A percentile compares a stretch with the other conserved stretches of the same genome.
These are phyloP conservation scores for Closterium sp. DNA, from an alignment of 139 green algal genomes.

Conservation along the genomic window DNA sequence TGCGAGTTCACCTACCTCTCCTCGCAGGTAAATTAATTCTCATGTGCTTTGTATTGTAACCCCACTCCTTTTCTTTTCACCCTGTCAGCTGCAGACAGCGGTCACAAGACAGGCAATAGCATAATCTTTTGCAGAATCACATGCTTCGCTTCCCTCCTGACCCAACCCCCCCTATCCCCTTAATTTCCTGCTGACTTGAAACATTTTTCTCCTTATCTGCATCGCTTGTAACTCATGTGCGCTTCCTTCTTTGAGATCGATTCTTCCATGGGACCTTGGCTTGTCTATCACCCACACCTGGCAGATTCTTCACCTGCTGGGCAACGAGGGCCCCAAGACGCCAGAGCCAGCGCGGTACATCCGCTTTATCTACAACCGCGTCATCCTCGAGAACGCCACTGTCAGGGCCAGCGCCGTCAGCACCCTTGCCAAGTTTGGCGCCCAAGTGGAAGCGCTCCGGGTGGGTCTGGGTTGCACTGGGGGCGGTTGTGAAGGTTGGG, in stretches of 20 bases:
- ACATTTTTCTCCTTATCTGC: too few relatives aligned
- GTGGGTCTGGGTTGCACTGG: not conserved
- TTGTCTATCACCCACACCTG: not conserved
- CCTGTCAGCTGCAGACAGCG: too few relatives aligned
- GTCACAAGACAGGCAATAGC: too few relatives aligned
- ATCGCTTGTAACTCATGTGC: too few relatives aligned
- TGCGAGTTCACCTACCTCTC: conserved; percentile 98
- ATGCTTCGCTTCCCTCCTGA: too few relatives aligned
- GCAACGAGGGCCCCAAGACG: conserved; percentile 74
- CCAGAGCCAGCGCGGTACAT: conserved; percentile 65
- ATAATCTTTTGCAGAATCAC: too few relatives aligned
- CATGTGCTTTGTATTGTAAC: not conserved
- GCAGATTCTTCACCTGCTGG: conserved; percentile 94
- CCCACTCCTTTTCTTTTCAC: too few relatives aligned
- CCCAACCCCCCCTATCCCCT: too few relatives aligned
- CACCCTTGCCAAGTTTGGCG: conserved; percentile 87
- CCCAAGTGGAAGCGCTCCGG: conserved; percentile 47
- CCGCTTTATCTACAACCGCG: conserved; percentile 98
- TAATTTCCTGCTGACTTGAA: too few relatives aligned
- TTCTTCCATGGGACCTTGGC: not conserved
- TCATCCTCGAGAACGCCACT: conserved; percentile 98
- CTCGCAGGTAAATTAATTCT: conserved; percentile 45
- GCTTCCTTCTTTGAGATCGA: not conserved
- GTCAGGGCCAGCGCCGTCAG: conserved; percentile 90
- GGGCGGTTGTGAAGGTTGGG: too few relatives aligned